Evolutionary conservation across 495 filamentous ascomycete species (phyloP).

Genomic region (Hyphodiscus hymeniophilus): DNA sequence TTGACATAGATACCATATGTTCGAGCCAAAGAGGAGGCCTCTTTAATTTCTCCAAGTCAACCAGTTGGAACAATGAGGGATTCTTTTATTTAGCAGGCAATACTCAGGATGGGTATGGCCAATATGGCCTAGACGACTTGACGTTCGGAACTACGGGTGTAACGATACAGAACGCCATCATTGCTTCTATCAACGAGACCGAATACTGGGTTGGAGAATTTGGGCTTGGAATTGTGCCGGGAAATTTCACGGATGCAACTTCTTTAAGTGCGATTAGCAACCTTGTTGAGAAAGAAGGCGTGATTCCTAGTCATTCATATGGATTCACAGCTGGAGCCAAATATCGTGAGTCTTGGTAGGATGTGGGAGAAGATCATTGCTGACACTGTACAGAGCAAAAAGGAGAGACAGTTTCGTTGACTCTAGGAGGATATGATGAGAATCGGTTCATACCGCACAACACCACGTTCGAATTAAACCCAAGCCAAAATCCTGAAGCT

Average conservation of each 20-base stretch:
- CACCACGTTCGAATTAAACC: slow-evolving; percentile 17
- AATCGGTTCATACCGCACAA: slow-evolving; percentile 40
- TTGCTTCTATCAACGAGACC: slow-evolving; percentile 33
- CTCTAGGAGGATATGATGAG: slow-evolving; percentile 48
- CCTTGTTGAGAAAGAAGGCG: slow-evolving; percentile 35
- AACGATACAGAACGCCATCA: slow-evolving; percentile 35
- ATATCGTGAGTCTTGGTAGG: slow-evolving; percentile 27
- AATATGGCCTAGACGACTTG: slow-evolving; percentile 42
- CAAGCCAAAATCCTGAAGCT: no score
- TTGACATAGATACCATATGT: slow-evolving; percentile 25
- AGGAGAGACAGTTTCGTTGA: slow-evolving; percentile 41
- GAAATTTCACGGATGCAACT: slow-evolving; percentile 24
- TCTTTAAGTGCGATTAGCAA: slow-evolving; percentile 38
- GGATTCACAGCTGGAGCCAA: slow-evolving; percentile 49
- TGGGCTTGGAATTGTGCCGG: slow-evolving; percentile 11
- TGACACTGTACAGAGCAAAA: slow-evolving; percentile 20
- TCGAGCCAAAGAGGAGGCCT: slow-evolving; percentile 33
- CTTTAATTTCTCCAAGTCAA: slow-evolving; percentile 37
- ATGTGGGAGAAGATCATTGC: no score
- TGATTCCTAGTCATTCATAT: slow-evolving; percentile 40
- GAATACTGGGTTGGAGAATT: slow-evolving; percentile 16
- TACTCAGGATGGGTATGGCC: slow-evolving; percentile 1
- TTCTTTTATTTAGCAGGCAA: slow-evolving; percentile 19
- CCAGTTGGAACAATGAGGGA: slow-evolving; percentile 34
- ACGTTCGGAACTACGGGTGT: slow-evolving; percentile 32